phyloP scores from a whole-genome alignment of 1,139 yeast species.

The Kodamaea fungicola region DNA sequence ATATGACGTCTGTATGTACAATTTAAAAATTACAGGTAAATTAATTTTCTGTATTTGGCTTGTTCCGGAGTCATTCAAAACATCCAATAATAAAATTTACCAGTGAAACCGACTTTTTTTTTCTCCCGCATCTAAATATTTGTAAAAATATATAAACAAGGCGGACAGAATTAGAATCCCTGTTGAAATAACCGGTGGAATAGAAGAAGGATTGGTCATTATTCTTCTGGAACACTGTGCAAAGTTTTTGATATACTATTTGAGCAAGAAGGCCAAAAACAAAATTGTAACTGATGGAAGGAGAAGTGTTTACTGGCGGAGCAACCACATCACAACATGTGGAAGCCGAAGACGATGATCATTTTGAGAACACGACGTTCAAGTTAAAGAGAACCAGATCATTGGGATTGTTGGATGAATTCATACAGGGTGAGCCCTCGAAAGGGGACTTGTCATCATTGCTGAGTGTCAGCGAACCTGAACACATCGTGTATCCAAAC shows the following conservation, averaged over 20 bases:
- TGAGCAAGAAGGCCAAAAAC: no score
- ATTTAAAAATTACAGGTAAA: no score
- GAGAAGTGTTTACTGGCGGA: conserved; percentile 47
- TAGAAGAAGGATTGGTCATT: no score
- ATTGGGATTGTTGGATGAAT: conserved; percentile 76
- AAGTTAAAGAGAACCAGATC: conserved; percentile 81
- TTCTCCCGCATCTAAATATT: no score
- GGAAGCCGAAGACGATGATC: conserved; percentile 69
- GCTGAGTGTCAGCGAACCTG: background rate
- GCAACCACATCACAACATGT: conserved; percentile 57
- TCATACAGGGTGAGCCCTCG: conserved; percentile 34
- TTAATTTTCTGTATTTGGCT: background rate
- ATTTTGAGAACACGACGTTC: conserved; percentile 70
- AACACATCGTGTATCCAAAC: conserved; percentile 5
- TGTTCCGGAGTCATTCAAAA: background rate
- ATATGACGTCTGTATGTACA: no score
- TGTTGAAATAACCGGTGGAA: no score
- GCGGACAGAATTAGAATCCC: no score
- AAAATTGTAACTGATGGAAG: conserved; percentile 8
- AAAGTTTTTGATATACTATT: no score
- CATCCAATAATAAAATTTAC: background rate
- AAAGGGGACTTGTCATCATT: background rate
- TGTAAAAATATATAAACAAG: no score
- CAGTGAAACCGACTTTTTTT: no score
- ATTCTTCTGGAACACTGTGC: no score